phyloP scores from a whole-genome alignment of 768 basidiomycete genomes.

The Boletus rex-veris region DNA sequence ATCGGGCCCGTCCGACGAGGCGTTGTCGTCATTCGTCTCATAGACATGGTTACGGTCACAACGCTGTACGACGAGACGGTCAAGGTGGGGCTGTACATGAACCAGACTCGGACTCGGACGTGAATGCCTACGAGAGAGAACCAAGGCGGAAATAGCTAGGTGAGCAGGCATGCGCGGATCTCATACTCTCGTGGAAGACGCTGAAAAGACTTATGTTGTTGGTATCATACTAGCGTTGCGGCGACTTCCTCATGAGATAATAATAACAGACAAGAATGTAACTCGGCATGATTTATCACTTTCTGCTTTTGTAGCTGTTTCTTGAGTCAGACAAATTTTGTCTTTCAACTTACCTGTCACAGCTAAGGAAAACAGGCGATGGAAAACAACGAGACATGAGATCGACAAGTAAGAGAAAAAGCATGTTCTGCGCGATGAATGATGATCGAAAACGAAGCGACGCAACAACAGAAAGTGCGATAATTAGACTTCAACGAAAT shows the following conservation, averaged over 20 bases:
- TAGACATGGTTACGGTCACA: not conserved
- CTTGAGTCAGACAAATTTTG: too few species aligned
- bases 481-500: too few species aligned
- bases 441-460: conserved; percentile 16
- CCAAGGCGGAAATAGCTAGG: conserved; percentile 19
- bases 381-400: conserved; percentile 7
- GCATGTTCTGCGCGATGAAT: conserved; percentile 17
- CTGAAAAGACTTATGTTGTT: too few species aligned
- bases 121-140: conserved; percentile 52
- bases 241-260: too few species aligned
- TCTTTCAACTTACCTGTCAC: too few species aligned
- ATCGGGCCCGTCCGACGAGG: conserved; percentile 12
- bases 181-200: too few species aligned
- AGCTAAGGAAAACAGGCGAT: conserved; percentile 6
- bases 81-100: conserved; percentile 16
- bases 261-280: too few species aligned
- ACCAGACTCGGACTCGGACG: conserved; percentile 23
- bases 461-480: conserved; percentile 19
- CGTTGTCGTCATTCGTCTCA: conserved; percentile 5
- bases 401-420: conserved; percentile 17
- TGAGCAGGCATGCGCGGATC: too few species aligned
- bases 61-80: conserved; percentile 4
- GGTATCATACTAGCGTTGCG: too few species aligned
- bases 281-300: too few species aligned
- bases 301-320: too few species aligned